Evolutionary conservation across 2,329 filamentous ascomycete genomes (phyloP), one percentile per base, ranked within the genome.

Genomic region (Colletotrichum simmondsii): DNA sequence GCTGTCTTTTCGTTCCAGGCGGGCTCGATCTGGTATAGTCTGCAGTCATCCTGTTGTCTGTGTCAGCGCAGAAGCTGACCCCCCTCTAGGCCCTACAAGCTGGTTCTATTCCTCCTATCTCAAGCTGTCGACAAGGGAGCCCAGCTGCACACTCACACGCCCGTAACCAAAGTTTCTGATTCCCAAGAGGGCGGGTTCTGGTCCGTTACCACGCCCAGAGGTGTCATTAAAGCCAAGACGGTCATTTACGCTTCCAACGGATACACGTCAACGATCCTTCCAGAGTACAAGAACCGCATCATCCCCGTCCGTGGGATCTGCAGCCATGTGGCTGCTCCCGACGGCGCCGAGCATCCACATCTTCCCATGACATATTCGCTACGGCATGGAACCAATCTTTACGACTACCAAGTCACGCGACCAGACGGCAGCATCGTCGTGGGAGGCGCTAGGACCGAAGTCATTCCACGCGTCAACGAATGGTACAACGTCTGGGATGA

Each of bases 221-320:
- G 92, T 12, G 78, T 73, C 0, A 86, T 92, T 65, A 79, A 76
- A 11, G 85, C 92, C 1, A 84, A 82, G 30, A 87, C 86, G 42
- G 83, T 94, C 16, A 82, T 94, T 22, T 85, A 92, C 56, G 91
- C 92, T 19, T 93, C 90, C 1, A 94, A 94, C 75, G 92, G 84
- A 14, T 93, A 93, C 79, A 92, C 91, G 0, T 87, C 90, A 1
- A 85, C 87, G 14, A 79, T 94, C 6, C 81, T 91, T 1, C 91
- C 91, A 0, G 79, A 86, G 67, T 93, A 92, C 77, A 80, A 84
- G 7, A 85, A 87, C 71, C 87, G 89, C 11, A 93, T 94, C 71
- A 85, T 92, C 10, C 92, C 92, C 0, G 86, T 88, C 3, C 87
- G 91, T 53, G 92, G 89, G 1, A 81, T 80, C 2, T 82, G 80